Evolutionary conservation across 805 yeast species (phyloP).

Genomic region (Saccharomyces eubayanus): DNA sequence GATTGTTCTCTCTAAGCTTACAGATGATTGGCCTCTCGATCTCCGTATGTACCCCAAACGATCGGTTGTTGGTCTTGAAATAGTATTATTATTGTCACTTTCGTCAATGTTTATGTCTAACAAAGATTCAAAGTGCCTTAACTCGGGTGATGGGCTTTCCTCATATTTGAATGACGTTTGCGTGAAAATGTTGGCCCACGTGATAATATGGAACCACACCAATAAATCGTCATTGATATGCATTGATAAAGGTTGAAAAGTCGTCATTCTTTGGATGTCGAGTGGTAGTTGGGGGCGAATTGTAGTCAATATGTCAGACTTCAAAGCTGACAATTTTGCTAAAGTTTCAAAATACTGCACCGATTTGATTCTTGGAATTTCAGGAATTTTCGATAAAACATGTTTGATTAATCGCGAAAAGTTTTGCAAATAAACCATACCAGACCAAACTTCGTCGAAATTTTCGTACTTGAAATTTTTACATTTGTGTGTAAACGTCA

Average conservation of each 20-base stretch:
- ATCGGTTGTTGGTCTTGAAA: neutral
- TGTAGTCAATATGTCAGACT: neutral
- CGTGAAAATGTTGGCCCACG: neutral
- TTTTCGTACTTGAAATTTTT: constrained; percentile 13
- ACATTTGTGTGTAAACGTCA: constrained; percentile 16
- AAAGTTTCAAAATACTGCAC: constrained; percentile 12
- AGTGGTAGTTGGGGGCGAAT: neutral
- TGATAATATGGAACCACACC: neutral
- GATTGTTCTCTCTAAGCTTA: neutral
- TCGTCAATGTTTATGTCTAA: neutral
- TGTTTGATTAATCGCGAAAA: constrained; percentile 16
- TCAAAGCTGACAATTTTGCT: neutral
- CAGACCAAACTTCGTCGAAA: constrained; percentile 20
- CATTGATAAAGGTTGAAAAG: neutral
- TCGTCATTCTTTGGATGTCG: neutral
- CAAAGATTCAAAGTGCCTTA: neutral
- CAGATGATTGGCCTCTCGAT: neutral
- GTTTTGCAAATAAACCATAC: constrained; percentile 15
- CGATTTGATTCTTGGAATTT: constrained; percentile 18
- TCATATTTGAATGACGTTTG: neutral
- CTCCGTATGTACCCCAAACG: neutral
- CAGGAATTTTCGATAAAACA: constrained; percentile 19
- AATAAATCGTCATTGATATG: neutral
- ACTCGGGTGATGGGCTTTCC: neutral
- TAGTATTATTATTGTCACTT: neutral